phyloP scores from a whole-genome alignment of 257 asterid genomes.

The Lycium barbarum region DNA sequence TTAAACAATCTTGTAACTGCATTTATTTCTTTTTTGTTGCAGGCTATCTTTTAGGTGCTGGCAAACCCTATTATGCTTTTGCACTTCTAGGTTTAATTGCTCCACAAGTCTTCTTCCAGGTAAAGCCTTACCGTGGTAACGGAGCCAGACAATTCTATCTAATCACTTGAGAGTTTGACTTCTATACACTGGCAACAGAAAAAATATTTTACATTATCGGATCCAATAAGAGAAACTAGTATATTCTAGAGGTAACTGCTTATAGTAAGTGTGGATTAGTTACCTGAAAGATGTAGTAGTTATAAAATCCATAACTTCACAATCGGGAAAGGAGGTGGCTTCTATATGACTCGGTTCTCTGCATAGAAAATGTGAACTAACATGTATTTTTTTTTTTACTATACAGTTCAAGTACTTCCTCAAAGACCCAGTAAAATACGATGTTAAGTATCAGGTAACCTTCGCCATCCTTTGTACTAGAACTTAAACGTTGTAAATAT shows the following conservation, averaged over 20 bases:
- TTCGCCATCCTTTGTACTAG: neutral
- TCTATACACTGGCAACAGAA: neutral
- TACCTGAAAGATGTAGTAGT: neutral
- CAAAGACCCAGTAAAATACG: constrained; percentile 56
- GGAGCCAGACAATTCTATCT: neutral
- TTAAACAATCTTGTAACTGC: constrained; percentile 2
- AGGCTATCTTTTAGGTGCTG: constrained; percentile 93
- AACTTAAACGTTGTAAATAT: neutral
- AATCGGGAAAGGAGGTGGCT: neutral
- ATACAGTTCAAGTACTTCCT: constrained; percentile 62
- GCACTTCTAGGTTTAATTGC: constrained; percentile 80
- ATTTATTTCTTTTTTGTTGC: constrained; percentile 36
- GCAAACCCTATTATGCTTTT: constrained; percentile 83
- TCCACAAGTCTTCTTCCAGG: constrained; percentile 99
- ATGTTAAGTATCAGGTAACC: constrained; percentile 82
- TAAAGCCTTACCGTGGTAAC: constrained; percentile 33
- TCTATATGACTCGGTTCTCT: neutral
- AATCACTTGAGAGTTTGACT: neutral
- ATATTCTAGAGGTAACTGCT: neutral
- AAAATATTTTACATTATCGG: neutral
- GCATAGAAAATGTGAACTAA: neutral
- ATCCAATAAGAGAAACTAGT: neutral
- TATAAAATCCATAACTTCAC: neutral
- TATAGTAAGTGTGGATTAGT: neutral
- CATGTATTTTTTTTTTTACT: neutral